Base-by-base conservation (phyloP, 768 basidiomycete species). In the Suillus variegatus region DNA sequence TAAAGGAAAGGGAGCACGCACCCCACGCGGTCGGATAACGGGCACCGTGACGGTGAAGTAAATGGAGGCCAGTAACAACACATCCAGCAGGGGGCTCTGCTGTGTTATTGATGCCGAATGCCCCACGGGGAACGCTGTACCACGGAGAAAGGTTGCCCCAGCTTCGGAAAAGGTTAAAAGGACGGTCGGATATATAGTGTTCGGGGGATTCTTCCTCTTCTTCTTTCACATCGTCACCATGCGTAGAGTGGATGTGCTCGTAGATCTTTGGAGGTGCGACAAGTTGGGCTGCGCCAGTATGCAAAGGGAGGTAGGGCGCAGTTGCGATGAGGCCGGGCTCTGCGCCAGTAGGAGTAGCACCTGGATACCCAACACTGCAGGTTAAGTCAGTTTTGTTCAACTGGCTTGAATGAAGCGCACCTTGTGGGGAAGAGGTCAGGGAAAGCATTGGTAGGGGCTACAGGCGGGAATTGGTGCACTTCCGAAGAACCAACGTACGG, bases 81-180 rank as follows among this genome's bases (percentile, higher is more conserved):
- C 93, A 95, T 6, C 82, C 86, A 32, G 87, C 81, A 6, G 93
- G 93, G 2, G 87, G 82, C 44, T 86, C 88, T 0, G 92, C 88
- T 6, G 82, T 82, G 0, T 92, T 89, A 68, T 93, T 85, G 12
- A 94, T 67, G 0, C 93, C 93, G 76, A 93, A 95, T 2, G 84
- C 79, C 14, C 81, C 84, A 51, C 79, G 80, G 20, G 81, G 80
- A 22, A 92, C 87, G 68, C 89, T 92, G 74, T 89, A 94, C 93
- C 93, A 95, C 13, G 93, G 93, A 1, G 90, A 89, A 49, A 93
- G 75, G 71, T 94, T 94, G 1, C 93, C 93, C 93, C 93, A 95
- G 51, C 86, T 84, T 73, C 82, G 85, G 77, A 94, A 87, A 52
- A 94, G 70, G 71, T 90, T 85, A 68, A 92, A 94, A 12, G 79